Evolutionary conservation across 352 stramenopile genomes (phyloP).

Genomic region (Phytopythium delawarense): DNA sequence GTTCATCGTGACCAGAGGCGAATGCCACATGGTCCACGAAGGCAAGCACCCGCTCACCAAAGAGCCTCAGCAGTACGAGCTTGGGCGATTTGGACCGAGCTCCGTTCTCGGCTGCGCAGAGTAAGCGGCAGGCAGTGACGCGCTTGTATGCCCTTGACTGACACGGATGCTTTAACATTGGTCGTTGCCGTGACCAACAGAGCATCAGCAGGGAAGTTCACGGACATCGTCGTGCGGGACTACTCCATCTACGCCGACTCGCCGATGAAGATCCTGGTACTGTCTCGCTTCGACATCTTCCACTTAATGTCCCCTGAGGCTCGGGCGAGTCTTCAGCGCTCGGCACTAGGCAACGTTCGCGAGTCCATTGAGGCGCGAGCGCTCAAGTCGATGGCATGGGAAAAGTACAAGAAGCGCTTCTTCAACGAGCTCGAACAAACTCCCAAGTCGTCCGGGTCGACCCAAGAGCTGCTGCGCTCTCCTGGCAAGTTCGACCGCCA

Average conservation of each 20-base stretch:
- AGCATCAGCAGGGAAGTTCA: conserved; percentile 75
- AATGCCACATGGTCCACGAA: conserved; percentile 73
- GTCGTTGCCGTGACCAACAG: conserved; percentile 14
- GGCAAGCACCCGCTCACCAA: conserved; percentile 73
- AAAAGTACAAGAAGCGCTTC: conserved; percentile 69
- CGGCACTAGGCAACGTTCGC: conserved; percentile 42
- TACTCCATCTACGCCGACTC: conserved; percentile 77
- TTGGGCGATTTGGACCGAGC: conserved; percentile 69
- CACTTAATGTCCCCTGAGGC: conserved; percentile 72
- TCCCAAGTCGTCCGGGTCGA: conserved; percentile 7
- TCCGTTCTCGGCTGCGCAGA: conserved; percentile 78
- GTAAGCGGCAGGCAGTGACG: conserved; percentile 26
- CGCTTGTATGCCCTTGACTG: background rate
- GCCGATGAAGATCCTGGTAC: conserved; percentile 69
- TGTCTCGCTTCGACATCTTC: conserved; percentile 85
- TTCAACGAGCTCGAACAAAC: conserved; percentile 36
- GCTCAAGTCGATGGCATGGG: conserved; percentile 75
- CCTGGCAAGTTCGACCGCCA: background rate
- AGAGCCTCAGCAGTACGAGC: conserved; percentile 49
- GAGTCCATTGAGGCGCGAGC: conserved; percentile 70
- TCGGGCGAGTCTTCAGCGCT: conserved; percentile 63
- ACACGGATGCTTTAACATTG: background rate
- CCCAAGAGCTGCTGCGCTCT: background rate
- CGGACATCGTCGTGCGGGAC: conserved; percentile 72
- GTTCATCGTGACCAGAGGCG: conserved; percentile 70